Percentiles rank a stretch among this genome's conserved stretches.
Evolutionary conservation across 1,284 basidiomycete genomes (phyloP).

Genomic region (Meripilus lineatus): DNA sequence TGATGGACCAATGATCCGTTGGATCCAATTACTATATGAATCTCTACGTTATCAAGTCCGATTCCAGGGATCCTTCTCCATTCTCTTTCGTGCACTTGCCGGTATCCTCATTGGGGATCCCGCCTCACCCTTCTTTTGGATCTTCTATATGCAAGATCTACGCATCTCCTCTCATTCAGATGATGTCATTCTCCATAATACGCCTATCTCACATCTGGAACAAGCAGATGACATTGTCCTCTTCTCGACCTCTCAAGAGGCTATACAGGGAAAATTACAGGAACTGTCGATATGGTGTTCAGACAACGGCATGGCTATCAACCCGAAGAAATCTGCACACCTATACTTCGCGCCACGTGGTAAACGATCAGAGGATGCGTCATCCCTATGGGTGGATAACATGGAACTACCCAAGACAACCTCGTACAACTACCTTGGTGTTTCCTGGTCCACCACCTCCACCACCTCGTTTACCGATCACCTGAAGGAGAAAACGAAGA

Average conservation of each 20-base stretch:
- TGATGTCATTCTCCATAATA: constrained; percentile 18
- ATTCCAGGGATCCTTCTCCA: constrained; percentile 20
- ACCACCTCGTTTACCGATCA: background rate
- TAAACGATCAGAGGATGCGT: background rate
- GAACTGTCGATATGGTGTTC: constrained; percentile 17
- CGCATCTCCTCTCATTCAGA: constrained; percentile 7
- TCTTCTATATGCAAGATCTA: constrained; percentile 26
- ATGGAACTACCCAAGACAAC: background rate
- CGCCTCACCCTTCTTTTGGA: constrained; percentile 29
- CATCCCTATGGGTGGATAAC: background rate
- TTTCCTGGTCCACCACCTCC: background rate
- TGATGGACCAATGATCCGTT: constrained; percentile 26
- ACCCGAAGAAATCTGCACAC: background rate
- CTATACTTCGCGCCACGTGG: too few species aligned
- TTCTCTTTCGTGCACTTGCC: constrained; percentile 17
- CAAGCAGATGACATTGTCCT: constrained; percentile 28
- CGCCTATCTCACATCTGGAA: constrained; percentile 19
- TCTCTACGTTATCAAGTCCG: constrained; percentile 23
- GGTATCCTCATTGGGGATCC: constrained; percentile 29
- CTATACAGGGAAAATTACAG: constrained; percentile 23
- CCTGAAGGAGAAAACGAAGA: background rate
- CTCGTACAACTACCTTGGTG: background rate
- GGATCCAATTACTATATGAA: constrained; percentile 24
- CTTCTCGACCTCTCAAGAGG: constrained; percentile 18
- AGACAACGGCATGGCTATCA: background rate